A percentile compares a stretch with the other conserved stretches of the same genome.
phyloP scores from a whole-genome alignment of 768 basidiomycete species.

The Suillus weaverae region DNA sequence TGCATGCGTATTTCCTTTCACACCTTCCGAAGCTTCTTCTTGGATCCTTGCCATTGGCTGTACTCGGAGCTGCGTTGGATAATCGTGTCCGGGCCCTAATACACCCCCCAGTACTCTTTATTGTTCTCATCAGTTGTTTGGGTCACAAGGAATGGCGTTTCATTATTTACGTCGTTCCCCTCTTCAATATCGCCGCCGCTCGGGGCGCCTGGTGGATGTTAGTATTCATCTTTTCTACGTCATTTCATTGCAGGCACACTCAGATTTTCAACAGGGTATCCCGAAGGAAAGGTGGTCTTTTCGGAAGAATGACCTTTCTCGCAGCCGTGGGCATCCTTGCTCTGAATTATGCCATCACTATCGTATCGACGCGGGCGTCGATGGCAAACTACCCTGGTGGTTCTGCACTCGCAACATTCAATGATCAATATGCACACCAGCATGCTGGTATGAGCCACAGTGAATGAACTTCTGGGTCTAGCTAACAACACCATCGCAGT shows the following conservation, averaged over 20 bases:
- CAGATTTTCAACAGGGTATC: constrained; percentile 38
- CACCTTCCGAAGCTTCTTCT: constrained; percentile 81
- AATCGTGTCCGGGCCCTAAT: constrained; percentile 50
- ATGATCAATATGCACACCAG: constrained; percentile 45
- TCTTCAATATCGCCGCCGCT: constrained; percentile 79
- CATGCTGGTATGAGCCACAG: constrained; percentile 1
- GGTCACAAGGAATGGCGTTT: constrained; percentile 99
- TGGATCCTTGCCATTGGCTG: constrained; percentile 57
- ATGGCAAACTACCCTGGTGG: constrained; percentile 90
- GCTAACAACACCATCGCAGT: constrained; percentile 32
- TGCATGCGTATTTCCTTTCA: constrained; percentile 60
- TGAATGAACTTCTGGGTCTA: not conserved
- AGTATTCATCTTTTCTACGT: constrained; percentile 25
- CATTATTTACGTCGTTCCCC: constrained; percentile 81
- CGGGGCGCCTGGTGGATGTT: constrained; percentile 65
- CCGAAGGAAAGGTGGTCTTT: constrained; percentile 46
- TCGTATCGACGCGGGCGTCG: constrained; percentile 57
- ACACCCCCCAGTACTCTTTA: constrained; percentile 50
- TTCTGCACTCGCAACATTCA: constrained; percentile 61
- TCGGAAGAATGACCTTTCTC: constrained; percentile 48
- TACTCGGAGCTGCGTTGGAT: constrained; percentile 52
- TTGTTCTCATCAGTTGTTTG: constrained; percentile 68
- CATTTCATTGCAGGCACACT: constrained; percentile 3
- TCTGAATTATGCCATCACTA: constrained; percentile 54
- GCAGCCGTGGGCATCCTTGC: constrained; percentile 47